Percentiles rank a stretch among this genome's conserved stretches.
These are phyloP conservation scores for Aspergillus fumigatiaffinis DNA, from an alignment of 2,329 filamentous ascomycete genomes.

Conservation along the genomic window DNA sequence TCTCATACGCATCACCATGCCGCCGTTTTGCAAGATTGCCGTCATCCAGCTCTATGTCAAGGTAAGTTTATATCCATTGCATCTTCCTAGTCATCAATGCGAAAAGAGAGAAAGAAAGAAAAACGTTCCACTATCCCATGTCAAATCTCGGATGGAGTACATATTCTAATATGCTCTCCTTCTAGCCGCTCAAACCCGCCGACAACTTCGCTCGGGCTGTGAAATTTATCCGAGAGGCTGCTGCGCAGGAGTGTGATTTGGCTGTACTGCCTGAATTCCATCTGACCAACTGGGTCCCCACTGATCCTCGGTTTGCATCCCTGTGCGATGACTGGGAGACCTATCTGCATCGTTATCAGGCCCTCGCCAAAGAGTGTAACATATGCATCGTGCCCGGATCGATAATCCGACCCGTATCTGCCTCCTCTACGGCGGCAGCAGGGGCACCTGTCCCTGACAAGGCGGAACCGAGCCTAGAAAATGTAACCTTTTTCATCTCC, in stretches of 20 bases:
- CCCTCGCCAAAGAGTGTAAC: slow-evolving; percentile 48
- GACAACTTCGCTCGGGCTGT: slow-evolving; percentile 26
- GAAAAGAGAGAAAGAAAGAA: too few relatives aligned
- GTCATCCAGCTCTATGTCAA: slow-evolving; percentile 6
- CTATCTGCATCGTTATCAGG: slow-evolving; percentile 50
- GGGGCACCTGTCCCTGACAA: slow-evolving; percentile 32
- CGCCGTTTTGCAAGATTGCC: slow-evolving; percentile 4
- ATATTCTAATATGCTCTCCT: not conserved
- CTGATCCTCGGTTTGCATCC: slow-evolving; percentile 44
- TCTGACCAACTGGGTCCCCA: slow-evolving; percentile 49
- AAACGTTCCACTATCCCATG: too few relatives aligned
- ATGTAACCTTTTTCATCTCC: slow-evolving; percentile 54
- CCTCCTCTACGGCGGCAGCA: too few relatives aligned
- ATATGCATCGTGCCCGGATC: slow-evolving; percentile 42
- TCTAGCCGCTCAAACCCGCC: slow-evolving; percentile 1
- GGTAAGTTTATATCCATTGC: not conserved
- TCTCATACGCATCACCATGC: not conserved
- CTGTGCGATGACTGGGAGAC: slow-evolving; percentile 46
- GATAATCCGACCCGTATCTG: slow-evolving; percentile 31
- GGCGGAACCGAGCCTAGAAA: slow-evolving; percentile 40
- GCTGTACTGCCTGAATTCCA: slow-evolving; percentile 59
- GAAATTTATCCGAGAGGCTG: slow-evolving; percentile 43
- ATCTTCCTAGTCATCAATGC: too few relatives aligned
- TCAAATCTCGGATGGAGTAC: not conserved
- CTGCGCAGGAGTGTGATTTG: slow-evolving; percentile 45